These are phyloP conservation scores for Erigeron philadelphicus DNA, from an alignment of 140 eudicot genomes.

Conservation along the genomic window DNA sequence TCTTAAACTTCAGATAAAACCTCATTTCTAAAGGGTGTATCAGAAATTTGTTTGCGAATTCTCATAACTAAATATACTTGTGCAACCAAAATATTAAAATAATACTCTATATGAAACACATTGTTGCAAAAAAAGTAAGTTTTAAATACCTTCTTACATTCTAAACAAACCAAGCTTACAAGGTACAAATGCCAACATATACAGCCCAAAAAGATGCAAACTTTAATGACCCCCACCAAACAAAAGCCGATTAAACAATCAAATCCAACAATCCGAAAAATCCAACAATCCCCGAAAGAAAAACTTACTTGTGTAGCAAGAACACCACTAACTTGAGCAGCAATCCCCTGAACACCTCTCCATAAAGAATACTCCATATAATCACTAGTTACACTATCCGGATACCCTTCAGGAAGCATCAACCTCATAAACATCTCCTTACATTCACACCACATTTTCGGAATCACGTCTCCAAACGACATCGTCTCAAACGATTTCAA, in stretches of 20 bases:
- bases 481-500: background rate
- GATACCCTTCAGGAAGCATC: slow-evolving; percentile 93
- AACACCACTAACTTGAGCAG: slow-evolving; percentile 87
- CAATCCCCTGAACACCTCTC: slow-evolving; percentile 95
- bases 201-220: background rate
- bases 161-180: background rate
- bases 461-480: slow-evolving; percentile 29
- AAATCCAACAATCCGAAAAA: background rate
- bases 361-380: slow-evolving; percentile 89
- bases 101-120: too few species aligned
- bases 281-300: background rate
- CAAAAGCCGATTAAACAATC: background rate
- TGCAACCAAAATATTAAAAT: too few species aligned
- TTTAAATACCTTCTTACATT: background rate
- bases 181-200: background rate
- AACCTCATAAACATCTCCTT: slow-evolving; percentile 49
- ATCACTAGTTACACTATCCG: slow-evolving; percentile 85
- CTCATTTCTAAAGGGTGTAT: too few species aligned
- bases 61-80: too few species aligned
- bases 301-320: slow-evolving; percentile 82
- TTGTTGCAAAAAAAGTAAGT: background rate
- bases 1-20: too few species aligned
- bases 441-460: slow-evolving; percentile 49
- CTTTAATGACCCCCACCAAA: background rate
- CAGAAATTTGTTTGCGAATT: too few species aligned